Evolutionary conservation across 805 yeast genomes (phyloP).

Genomic region (Lachancea nothofagi): DNA sequence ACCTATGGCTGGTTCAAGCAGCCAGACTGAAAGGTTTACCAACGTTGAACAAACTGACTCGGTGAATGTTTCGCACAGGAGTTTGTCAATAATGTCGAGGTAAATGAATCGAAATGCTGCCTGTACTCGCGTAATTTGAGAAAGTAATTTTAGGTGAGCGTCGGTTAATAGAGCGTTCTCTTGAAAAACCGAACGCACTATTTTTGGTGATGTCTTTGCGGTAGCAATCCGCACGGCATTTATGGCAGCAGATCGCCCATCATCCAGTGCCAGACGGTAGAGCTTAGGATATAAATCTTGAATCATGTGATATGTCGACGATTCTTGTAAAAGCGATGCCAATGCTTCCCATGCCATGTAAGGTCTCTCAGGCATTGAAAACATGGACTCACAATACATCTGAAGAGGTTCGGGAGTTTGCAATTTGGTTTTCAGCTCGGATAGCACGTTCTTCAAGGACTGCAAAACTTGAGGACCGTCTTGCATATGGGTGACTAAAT

Average conservation of each 20-base stretch:
- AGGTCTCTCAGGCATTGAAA: conserved; percentile 1
- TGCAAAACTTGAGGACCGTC: conserved; percentile 14
- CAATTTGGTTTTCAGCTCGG: background rate
- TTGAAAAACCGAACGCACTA: background rate
- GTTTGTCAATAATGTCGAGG: conserved; percentile 1
- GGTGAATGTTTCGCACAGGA: background rate
- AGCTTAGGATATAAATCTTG: background rate
- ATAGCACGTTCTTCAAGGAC: conserved; percentile 16
- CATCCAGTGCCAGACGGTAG: conserved; percentile 6
- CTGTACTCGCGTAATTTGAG: conserved; percentile 1
- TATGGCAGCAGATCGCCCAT: conserved; percentile 6
- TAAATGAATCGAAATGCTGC: conserved; percentile 4
- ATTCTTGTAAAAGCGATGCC: conserved; percentile 9
- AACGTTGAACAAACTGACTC: background rate
- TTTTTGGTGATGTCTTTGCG: background rate
- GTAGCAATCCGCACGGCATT: conserved; percentile 6
- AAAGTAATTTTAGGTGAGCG: conserved; percentile 2
- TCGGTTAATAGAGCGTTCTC: background rate
- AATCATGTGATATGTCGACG: conserved; percentile 5
- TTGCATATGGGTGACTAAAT: conserved; percentile 1
- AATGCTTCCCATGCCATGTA: conserved; percentile 11
- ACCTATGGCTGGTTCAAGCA: conserved; percentile 6
- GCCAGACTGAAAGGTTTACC: conserved; percentile 7
- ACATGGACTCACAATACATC: conserved; percentile 1
- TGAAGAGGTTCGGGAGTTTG: conserved; percentile 2